Evolutionary conservation across 169 alveolate genomes (phyloP), one percentile per base, ranked within the genome.

Genomic region (Plasmodium relictum): DNA sequence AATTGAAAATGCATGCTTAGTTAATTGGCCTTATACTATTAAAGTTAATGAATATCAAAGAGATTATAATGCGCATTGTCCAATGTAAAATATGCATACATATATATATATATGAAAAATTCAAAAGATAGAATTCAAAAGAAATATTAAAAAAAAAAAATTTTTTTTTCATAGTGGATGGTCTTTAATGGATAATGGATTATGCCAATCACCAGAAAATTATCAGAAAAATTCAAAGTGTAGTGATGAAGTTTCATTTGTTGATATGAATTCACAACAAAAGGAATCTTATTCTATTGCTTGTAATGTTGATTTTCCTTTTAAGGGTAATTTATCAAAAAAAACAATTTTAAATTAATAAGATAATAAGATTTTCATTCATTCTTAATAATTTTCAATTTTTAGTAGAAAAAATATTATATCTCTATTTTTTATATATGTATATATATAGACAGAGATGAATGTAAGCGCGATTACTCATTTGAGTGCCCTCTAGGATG

Each of bases 301-400:
- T 56, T 78, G 89, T 50, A 42, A 65, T 54, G 89, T 78, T 6
- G 89, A 78, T 65, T 78, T 78, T 42, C 89, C 89, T 41, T 78
- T 78, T 70, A 78, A 78, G 65, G 89, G 89, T 78, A 58, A 78
- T 37, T 41, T 26, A 42, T 6, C 48, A 26, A 1, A 31, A 31
- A 31, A 31, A 2, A 31, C 3, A 31, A 31, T 31, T 3, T 31
- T 31, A n/a, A n/a, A n/a, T n/a, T n/a, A 31, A 31, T 31, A 31
- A 31, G 1, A 3, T 31, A 1, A 31, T 31, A 1, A 31, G 1
- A 31, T 31, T 31, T 31, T 31, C 3, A 2, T 31, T 31, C 3
- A 31, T 31, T 31, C 39, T 31, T 31, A 3, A 31, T 31, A 31
- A 31, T 31, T 31, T 31, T 31, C 3, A 31, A 31, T 31, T 31